Evolutionary conservation across 2,329 filamentous ascomycete genomes (phyloP).

Genomic region (Hirsutella thompsonii): DNA sequence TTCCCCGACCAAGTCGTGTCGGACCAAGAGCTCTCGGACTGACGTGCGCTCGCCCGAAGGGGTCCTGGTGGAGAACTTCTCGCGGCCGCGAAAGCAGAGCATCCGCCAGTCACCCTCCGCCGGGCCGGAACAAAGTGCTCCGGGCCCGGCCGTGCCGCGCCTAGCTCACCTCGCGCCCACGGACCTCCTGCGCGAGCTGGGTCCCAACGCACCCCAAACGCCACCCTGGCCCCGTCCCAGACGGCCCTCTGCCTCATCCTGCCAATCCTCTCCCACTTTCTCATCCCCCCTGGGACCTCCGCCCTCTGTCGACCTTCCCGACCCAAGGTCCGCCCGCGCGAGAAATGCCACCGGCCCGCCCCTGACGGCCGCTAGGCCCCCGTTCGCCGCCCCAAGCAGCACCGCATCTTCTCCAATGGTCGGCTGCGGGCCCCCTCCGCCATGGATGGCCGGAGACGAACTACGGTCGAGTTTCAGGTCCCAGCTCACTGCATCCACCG

Average conservation of each 20-base stretch:
- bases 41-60: constrained; percentile 22
- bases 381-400: constrained; percentile 19
- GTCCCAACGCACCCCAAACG: constrained; percentile 13
- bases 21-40: constrained; percentile 17
- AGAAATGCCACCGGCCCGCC: constrained; percentile 15
- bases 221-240: constrained; percentile 29
- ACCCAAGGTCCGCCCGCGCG: constrained; percentile 16
- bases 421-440: constrained; percentile 20
- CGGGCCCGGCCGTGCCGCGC: constrained; percentile 19
- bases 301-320: constrained; percentile 26
- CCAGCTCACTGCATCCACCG: constrained; percentile 39
- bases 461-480: constrained; percentile 43
- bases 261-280: constrained; percentile 30
- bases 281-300: constrained; percentile 27
- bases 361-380: constrained; percentile 13
- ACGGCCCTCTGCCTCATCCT: constrained; percentile 34
- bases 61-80: constrained; percentile 41
- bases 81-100: constrained; percentile 43
- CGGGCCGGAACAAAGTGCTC: constrained; percentile 3
- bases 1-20: constrained; percentile 16
- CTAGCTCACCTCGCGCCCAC: constrained; percentile 14
- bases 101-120: constrained; percentile 28
- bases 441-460: constrained; percentile 38
- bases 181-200: constrained; percentile 17
- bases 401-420: constrained; percentile 21